A percentile compares a stretch with the other conserved stretches of the same genome.
Evolutionary conservation across 768 basidiomycete genomes (phyloP).

Genomic region (Ramaria rubella): DNA sequence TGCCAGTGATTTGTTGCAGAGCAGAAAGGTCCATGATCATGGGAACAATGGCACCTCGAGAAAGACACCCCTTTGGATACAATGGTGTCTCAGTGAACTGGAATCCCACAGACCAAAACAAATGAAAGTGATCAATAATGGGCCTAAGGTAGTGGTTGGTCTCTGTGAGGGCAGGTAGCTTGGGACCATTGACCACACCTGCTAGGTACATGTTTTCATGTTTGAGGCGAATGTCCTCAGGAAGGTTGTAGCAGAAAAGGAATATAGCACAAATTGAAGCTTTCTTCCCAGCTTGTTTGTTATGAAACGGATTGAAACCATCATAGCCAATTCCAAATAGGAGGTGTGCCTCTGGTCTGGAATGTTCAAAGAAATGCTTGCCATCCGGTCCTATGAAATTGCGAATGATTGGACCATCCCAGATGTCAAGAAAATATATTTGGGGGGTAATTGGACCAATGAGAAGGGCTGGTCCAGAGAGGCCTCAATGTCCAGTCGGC

Average conservation of each 20-base stretch:
- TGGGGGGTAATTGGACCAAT: not conserved
- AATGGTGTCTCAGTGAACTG: conserved; percentile 15
- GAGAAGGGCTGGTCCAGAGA: not conserved
- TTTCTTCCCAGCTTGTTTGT: conserved; percentile 22
- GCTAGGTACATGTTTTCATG: conserved; percentile 38
- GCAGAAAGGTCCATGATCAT: conserved; percentile 25
- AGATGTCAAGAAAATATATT: not conserved
- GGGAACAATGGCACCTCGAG: conserved; percentile 12
- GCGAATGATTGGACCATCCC: not conserved
- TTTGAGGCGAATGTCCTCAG: conserved; percentile 18
- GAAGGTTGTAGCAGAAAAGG: conserved; percentile 33
- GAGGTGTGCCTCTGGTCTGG: conserved; percentile 20
- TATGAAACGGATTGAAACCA: conserved; percentile 31
- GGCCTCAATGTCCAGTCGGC: not conserved
- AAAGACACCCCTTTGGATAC: conserved; percentile 10
- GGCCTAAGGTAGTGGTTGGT: conserved; percentile 35
- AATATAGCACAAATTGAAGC: conserved; percentile 26
- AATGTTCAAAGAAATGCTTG: conserved; percentile 17
- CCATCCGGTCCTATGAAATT: conserved; percentile 14
- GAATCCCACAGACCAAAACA: conserved; percentile 30
- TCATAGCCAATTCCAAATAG: conserved; percentile 29
- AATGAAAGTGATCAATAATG: conserved; percentile 32
- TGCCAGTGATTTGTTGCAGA: not conserved
- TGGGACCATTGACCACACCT: conserved; percentile 37
- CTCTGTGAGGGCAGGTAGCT: conserved; percentile 26